Evolutionary conservation across 768 basidiomycete species (phyloP), one percentile per base, ranked within the genome.

Genomic region (Russula vinacea): DNA sequence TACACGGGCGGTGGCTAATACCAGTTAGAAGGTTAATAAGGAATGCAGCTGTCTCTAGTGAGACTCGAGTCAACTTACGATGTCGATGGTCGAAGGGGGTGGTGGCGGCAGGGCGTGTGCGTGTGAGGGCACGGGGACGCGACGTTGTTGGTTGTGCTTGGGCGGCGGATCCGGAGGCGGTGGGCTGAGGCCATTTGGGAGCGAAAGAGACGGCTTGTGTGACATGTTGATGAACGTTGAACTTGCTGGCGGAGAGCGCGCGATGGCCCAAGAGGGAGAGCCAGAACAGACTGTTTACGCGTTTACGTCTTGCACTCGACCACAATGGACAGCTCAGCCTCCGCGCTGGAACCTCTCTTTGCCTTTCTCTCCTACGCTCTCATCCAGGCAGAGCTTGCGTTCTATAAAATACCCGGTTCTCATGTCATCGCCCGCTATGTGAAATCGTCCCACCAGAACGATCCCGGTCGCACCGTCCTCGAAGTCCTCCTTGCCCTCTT

Each of bases 381-480:
- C 45, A 76, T 81, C 3, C 83, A 81, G 2, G 70, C 85, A 3
- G 85, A 91, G 74, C 77, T 79, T 17, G 80, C 82, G 0, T 94
- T 94, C 75, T 85, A 83, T 77, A 84, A 81, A 65, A 75, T 93
- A 17, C 92, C 91, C 9, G 91, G 91, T 49, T 92, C 91, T 10
- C 85, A 87, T 2, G 89, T 94, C 64, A 76, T 93, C 66, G 84
- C 90, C 66, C 90, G 95, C 69, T 97, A 97, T 74, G 90, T 98
- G 78, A 89, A 85, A 77, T 93, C 91, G 33, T 95, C 92, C 0
- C 95, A 99, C 75, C 90, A 92, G 75, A 90, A 99, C 73, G 97
- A 99, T 76, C 97, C 97, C 1, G 92, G 90, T 37, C 82, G 97
- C 59, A 94, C 93, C 0, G 70, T 98, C 10, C 83, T 99, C 56